Evolutionary conservation across 768 basidiomycete species (phyloP).

Genomic region (Podaxis pistillaris): DNA sequence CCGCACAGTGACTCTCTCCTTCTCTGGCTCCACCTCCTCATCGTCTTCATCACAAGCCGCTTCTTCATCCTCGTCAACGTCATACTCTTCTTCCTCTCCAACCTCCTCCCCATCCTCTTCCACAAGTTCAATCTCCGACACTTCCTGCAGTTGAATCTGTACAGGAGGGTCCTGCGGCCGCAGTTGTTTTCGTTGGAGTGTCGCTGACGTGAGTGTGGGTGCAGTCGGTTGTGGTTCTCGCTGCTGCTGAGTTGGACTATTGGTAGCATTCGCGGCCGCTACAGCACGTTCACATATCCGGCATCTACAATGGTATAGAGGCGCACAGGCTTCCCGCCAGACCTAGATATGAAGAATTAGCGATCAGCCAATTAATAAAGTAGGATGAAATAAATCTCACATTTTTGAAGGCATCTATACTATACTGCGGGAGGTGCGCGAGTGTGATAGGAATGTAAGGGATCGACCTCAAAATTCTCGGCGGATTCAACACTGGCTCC

Average conservation of each 20-base stretch:
- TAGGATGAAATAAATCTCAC: conserved; percentile 36
- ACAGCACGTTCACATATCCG: conserved; percentile 72
- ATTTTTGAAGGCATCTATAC: conserved; percentile 52
- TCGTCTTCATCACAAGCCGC: conserved; percentile 7
- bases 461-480: conserved; percentile 61
- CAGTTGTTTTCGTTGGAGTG: background rate
- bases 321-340: conserved; percentile 74
- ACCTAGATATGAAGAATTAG: conserved; percentile 36
- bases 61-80: background rate
- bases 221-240: conserved; percentile 1
- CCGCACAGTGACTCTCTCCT: conserved; percentile 1
- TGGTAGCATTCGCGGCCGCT: conserved; percentile 45
- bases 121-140: conserved; percentile 20
- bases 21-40: background rate
- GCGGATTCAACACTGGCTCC: conserved; percentile 61
- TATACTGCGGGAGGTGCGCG: conserved; percentile 54
- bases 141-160: conserved; percentile 22
- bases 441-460: conserved; percentile 65
- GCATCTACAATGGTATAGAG: conserved; percentile 70
- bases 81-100: conserved; percentile 1
- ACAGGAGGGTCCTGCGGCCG: conserved; percentile 15
- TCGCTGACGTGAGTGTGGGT: background rate
- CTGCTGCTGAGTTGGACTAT: conserved; percentile 18
- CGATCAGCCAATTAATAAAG: background rate
- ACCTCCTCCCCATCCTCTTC: conserved; percentile 18